Conservation (phyloP, 176 grass and related monocot species). For the Avena eriantha region DNA sequence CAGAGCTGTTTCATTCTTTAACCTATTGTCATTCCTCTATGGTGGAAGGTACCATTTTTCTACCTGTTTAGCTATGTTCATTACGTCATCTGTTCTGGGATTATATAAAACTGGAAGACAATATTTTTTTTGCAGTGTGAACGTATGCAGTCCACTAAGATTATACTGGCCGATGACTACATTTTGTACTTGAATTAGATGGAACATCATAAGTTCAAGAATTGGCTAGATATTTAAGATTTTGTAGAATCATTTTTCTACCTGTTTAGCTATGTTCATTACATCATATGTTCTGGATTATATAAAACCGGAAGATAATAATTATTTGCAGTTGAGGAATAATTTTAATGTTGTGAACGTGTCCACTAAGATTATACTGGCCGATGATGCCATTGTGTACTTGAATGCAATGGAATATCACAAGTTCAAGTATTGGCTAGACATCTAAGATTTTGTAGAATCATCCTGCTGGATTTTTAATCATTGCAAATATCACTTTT, state of each 20-base stretch:
- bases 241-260: slow-evolving; percentile 18
- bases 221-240: background rate
- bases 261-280: slow-evolving; percentile 29
- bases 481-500: background rate
- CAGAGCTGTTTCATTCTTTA: slow-evolving; percentile 71
- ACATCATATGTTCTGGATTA: slow-evolving; percentile 16
- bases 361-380: slow-evolving; percentile 19
- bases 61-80: slow-evolving; percentile 32
- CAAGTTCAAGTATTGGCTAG: background rate
- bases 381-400: background rate
- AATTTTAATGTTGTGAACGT: slow-evolving; percentile 12
- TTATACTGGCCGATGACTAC: background rate
- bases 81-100: slow-evolving; percentile 16
- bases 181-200: slow-evolving; percentile 28
- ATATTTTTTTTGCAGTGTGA: background rate
- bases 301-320: background rate
- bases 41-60: slow-evolving; percentile 71
- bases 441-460: slow-evolving; percentile 6
- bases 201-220: slow-evolving; percentile 12
- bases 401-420: slow-evolving; percentile 35
- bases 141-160: slow-evolving; percentile 4
- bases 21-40: slow-evolving; percentile 92
- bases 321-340: slow-evolving; percentile 6
- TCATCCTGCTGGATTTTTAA: background rate
- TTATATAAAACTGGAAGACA: background rate